Percentiles rank a stretch among this genome's conserved stretches.
These are phyloP conservation scores for Lindgomyces ingoldianus DNA, from an alignment of 495 filamentous ascomycete species.

Conservation along the genomic window DNA sequence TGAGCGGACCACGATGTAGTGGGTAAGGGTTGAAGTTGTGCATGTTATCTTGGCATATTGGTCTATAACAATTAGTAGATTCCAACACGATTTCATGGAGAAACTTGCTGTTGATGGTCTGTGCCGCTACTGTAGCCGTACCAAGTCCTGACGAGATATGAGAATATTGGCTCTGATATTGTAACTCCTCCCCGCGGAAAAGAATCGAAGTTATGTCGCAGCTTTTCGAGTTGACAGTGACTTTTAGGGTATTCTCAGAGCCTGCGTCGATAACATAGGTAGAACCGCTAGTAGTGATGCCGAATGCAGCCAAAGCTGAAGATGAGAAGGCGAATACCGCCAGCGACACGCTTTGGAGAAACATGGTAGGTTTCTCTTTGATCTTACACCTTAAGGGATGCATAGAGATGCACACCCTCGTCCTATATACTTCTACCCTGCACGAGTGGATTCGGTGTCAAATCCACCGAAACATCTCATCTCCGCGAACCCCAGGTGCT, in stretches of 20 bases:
- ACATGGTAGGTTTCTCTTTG: conserved; percentile 9
- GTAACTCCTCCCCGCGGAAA: conserved; percentile 59
- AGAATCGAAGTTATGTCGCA: conserved; percentile 67
- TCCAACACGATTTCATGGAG: not conserved
- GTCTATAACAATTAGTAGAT: conserved; percentile 23
- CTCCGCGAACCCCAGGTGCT: conserved; percentile 9
- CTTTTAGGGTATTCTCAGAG: conserved; percentile 55
- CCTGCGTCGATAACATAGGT: conserved; percentile 57
- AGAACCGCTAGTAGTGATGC: conserved; percentile 11
- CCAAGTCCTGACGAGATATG: conserved; percentile 65
- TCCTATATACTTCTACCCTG: too few species aligned
- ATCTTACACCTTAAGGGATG: not conserved
- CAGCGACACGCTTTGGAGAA: conserved; percentile 16
- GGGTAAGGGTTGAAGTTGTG: conserved; percentile 59
- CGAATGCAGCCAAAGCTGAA: conserved; percentile 27
- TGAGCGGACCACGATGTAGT: conserved; percentile 63
- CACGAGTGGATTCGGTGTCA: too few species aligned
- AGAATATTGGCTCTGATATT: conserved; percentile 54
- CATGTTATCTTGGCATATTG: conserved; percentile 65
- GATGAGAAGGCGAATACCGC: conserved; percentile 25
- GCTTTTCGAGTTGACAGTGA: conserved; percentile 57
- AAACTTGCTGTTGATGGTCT: conserved; percentile 43
- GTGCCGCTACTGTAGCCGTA: conserved; percentile 58
- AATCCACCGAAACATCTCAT: too few species aligned
- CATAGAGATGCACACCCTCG: too few species aligned